A percentile compares a stretch with the other conserved stretches of the same genome.
Conservation (phyloP, 805 yeast species). For the Yarrowia phangngaensis region DNA sequence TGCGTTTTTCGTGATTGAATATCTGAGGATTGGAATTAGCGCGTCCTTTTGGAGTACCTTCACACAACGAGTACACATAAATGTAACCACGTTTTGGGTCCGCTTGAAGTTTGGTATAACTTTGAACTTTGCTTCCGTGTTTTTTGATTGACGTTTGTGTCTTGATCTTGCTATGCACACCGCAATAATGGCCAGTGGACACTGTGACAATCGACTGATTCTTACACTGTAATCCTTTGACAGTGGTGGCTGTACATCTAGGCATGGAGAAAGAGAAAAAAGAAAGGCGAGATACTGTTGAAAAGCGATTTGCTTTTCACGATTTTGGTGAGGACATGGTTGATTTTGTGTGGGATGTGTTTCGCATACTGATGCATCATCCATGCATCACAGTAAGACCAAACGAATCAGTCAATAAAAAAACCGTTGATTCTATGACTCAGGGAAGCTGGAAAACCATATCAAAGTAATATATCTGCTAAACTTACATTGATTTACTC, state of each 20-base stretch:
- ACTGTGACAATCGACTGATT: conserved; percentile 5
- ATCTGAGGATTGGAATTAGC: conserved; percentile 33
- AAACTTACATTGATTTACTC: no score
- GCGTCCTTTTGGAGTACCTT: conserved; percentile 11
- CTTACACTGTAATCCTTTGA: conserved; percentile 21
- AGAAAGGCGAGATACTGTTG: no score
- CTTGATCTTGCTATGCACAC: conserved; percentile 14
- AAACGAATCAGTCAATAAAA: no score
- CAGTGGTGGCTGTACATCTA: conserved; percentile 7
- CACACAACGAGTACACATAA: conserved; percentile 34
- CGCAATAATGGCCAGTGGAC: conserved; percentile 25
- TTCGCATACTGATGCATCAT: no score
- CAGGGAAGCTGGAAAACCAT: no score
- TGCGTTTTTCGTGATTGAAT: conserved; percentile 28
- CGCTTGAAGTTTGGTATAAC: not conserved
- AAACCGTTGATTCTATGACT: no score
- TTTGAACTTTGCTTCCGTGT: conserved; percentile 3
- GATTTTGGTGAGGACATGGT: no score
- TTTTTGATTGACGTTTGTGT: conserved; percentile 5
- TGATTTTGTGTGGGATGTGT: no score
- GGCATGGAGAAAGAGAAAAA: no score
- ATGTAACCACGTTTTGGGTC: conserved; percentile 32
- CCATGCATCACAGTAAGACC: no score
- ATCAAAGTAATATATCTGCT: no score
- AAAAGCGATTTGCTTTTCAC: no score